Evolutionary conservation across 2,329 filamentous ascomycete species (phyloP).

Genomic region (Penicillium paneum): DNA sequence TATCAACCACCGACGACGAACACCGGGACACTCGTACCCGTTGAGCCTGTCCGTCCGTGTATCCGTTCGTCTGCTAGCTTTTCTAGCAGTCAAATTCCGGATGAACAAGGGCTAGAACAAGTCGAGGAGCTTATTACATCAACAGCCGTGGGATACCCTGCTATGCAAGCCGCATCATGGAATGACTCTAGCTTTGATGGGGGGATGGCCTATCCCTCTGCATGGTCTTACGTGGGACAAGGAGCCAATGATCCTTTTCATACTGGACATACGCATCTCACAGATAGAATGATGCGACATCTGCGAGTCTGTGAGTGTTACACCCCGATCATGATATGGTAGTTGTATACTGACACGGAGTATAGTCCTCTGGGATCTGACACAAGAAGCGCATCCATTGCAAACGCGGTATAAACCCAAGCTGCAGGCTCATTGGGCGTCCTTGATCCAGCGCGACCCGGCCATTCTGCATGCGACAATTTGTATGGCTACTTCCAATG

Average conservation of each 20-base stretch:
- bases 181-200: slow-evolving; percentile 16
- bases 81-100: slow-evolving; percentile 8
- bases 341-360: slow-evolving; percentile 3
- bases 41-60: slow-evolving; percentile 4
- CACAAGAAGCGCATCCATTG: slow-evolving; percentile 36
- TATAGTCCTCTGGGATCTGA: slow-evolving; percentile 38
- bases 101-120: slow-evolving; percentile 8
- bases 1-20: slow-evolving; percentile 33
- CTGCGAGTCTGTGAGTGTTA: slow-evolving; percentile 35
- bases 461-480: slow-evolving; percentile 38
- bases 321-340: neutral
- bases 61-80: slow-evolving; percentile 1
- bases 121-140: slow-evolving; percentile 13
- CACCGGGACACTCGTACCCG: slow-evolving; percentile 9
- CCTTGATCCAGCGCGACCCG: slow-evolving; percentile 36
- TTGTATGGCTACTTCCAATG: slow-evolving; percentile 38
- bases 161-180: slow-evolving; percentile 7
- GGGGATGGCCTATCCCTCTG: slow-evolving; percentile 13
- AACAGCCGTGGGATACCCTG: slow-evolving; percentile 6
- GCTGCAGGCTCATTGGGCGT: slow-evolving; percentile 36
- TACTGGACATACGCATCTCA: slow-evolving; percentile 35
- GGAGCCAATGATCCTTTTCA: slow-evolving; percentile 38
- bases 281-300: slow-evolving; percentile 38
- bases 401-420: slow-evolving; percentile 34
- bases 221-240: slow-evolving; percentile 31